Evolutionary conservation across 768 basidiomycete species (phyloP), one percentile per base, ranked within the genome.

Genomic region (Pleurotus sapidus): DNA sequence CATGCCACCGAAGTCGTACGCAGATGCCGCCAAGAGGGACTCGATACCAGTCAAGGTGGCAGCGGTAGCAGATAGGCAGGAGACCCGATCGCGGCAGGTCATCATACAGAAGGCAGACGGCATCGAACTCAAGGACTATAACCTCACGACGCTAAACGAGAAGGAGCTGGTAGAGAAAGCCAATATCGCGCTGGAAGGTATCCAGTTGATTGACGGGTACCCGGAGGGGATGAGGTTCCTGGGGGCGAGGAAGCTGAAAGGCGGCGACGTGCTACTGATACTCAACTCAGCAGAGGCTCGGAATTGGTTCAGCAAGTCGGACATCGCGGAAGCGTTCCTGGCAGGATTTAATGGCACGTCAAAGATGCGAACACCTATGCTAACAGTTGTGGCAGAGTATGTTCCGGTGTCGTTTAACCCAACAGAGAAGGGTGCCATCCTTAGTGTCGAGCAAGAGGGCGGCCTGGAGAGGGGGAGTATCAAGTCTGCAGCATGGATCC

Each of bases 401-500:
- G 65, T 73, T 1, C 67, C 69, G 0, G 55, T 61, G 0, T 17
- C 54, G 0, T 64, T 66, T 46, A 50, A 60, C 45, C 60, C 63
- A 0, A 42, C 17, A 14, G 11, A 43, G 4, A 40, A 54, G 3
- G 24, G 27, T 0, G 49, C 20, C 0, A 37, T 63, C 5, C 15
- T 45, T 0, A n/a, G 4, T 5, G 38, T 66, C 0, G 68, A 71
- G 34, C 14, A 47, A 0, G 58, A 58, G n/a, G 68, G 61, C 24
- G 46, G 43, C 18, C 38, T 68, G 0, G 24, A 23, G 5, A 1
- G 24, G 0, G 55, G 57, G 0, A 23, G 43, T 4, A 60, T 73
- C 1, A 25, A 30, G 0, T n/a, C 20, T 3, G 65, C 64, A 1
- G 51, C 59, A 6, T 75, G 60, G 63, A 65, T 73, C 15, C 72